Percentiles rank a stretch among this genome's conserved stretches.
Conservation (phyloP, 2,329 filamentous ascomycete genomes). For the Aureobasidium sp. region DNA sequence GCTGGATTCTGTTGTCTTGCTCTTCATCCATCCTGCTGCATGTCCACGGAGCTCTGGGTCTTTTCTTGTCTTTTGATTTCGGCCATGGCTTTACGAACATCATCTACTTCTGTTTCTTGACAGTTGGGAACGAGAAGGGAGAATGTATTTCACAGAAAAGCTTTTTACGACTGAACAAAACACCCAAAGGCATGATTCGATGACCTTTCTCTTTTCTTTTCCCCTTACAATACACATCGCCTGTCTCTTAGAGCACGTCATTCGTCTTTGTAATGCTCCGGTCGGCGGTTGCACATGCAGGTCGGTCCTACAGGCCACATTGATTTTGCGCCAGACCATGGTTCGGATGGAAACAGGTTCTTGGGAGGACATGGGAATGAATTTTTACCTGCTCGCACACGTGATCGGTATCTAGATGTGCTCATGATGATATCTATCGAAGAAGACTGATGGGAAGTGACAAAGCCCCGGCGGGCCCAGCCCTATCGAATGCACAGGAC, state of each 20-base stretch:
- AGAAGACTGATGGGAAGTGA: background rate
- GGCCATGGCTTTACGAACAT: background rate
- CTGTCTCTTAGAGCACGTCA: background rate
- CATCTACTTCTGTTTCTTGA: background rate
- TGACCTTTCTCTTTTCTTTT: background rate
- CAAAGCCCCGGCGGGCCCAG: slow-evolving; percentile 1
- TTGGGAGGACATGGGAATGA: no score
- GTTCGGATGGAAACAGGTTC: no score
- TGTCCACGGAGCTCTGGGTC: slow-evolving; percentile 1
- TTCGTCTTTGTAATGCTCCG: background rate
- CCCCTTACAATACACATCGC: background rate
- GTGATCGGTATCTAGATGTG: no score
- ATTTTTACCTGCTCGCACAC: no score
- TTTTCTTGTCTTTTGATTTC: background rate
- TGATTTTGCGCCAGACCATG: background rate
- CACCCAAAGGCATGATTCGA: no score
- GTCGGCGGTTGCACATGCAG: background rate
- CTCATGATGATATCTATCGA: background rate
- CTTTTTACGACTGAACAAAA: background rate
- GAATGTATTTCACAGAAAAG: background rate
- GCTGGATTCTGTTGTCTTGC: background rate
- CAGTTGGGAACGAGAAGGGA: slow-evolving; percentile 1
- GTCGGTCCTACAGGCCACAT: background rate
- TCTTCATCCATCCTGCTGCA: background rate
- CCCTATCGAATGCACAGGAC: background rate